These are phyloP conservation scores for Mesembryanthemum crystallinum DNA, from an alignment of 148 eudicot genomes.

Conservation along the genomic window DNA sequence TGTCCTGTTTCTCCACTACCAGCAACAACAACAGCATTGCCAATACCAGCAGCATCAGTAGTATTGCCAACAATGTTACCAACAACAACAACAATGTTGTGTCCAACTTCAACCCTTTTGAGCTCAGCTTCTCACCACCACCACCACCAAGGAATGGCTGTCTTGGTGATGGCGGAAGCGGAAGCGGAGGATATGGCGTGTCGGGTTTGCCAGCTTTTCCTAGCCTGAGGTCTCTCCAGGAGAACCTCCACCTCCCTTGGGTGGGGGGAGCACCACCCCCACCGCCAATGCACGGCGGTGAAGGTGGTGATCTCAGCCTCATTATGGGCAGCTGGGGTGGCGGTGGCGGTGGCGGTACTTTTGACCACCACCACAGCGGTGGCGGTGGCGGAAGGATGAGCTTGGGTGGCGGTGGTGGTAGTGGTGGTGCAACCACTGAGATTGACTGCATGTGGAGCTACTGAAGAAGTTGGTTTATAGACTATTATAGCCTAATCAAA, in stretches of 20 bases:
- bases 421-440: conserved; percentile 20
- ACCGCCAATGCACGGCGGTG: conserved; percentile 12
- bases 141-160: conserved; percentile 4
- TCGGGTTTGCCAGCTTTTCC: conserved; percentile 47
- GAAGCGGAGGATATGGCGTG: no score
- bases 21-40: background rate
- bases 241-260: conserved; percentile 33
- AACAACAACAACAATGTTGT: conserved; percentile 3
- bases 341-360: no score
- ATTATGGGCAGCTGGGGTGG: conserved; percentile 26
- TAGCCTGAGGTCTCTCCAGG: conserved; percentile 65
- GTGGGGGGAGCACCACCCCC: conserved; percentile 6
- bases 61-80: background rate
- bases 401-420: conserved; percentile 20
- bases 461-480: background rate
- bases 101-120: conserved; percentile 31
- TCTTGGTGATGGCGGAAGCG: background rate
- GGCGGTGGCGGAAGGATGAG: conserved; percentile 8
- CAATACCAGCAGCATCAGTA: conserved; percentile 19
- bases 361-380: background rate
- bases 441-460: conserved; percentile 34
- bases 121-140: conserved; percentile 26
- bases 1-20: conserved; percentile 96
- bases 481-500: no score
- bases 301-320: conserved; percentile 10